Conservation (phyloP, 2,329 filamentous ascomycete genomes). For the Colletotrichum horii region DNA sequence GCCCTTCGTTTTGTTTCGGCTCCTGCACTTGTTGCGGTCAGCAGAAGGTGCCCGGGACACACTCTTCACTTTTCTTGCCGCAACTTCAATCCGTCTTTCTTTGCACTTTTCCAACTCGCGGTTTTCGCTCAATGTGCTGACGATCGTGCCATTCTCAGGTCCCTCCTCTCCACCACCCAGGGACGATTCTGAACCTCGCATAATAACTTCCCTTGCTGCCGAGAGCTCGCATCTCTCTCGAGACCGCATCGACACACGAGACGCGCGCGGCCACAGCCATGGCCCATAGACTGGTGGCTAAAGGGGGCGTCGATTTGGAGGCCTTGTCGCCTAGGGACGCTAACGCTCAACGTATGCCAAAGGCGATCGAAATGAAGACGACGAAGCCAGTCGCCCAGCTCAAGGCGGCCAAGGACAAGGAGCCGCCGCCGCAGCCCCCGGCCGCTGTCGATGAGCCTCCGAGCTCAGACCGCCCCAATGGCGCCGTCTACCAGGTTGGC, state of each 20-base stretch:
- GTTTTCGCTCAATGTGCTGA: slow-evolving; percentile 4
- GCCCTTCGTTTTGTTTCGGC: background rate
- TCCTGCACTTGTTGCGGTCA: background rate
- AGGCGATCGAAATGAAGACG: slow-evolving; percentile 53
- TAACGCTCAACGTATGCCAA: slow-evolving; percentile 61
- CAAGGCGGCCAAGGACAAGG: slow-evolving; percentile 67
- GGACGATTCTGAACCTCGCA: background rate
- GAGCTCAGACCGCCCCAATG: slow-evolving; percentile 71
- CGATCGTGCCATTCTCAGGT: background rate
- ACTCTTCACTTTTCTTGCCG: background rate
- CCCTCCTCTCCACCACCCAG: background rate
- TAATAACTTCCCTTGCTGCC: background rate
- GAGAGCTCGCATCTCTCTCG: background rate
- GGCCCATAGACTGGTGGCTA: slow-evolving; percentile 54
- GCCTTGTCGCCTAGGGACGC: slow-evolving; percentile 69
- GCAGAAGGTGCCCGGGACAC: background rate
- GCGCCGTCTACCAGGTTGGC: slow-evolving; percentile 76
- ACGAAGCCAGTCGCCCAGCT: slow-evolving; percentile 49
- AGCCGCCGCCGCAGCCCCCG: slow-evolving; percentile 70
- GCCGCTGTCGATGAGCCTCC: slow-evolving; percentile 64
- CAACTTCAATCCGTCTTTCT: background rate
- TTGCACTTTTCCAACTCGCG: background rate
- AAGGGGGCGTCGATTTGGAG: slow-evolving; percentile 62
- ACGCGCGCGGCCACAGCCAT: slow-evolving; percentile 32
- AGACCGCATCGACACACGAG: background rate